Evolutionary conservation across 2,329 filamentous ascomycete species (phyloP), one percentile per base, ranked within the genome.

Genomic region (Lanzia echinophila): DNA sequence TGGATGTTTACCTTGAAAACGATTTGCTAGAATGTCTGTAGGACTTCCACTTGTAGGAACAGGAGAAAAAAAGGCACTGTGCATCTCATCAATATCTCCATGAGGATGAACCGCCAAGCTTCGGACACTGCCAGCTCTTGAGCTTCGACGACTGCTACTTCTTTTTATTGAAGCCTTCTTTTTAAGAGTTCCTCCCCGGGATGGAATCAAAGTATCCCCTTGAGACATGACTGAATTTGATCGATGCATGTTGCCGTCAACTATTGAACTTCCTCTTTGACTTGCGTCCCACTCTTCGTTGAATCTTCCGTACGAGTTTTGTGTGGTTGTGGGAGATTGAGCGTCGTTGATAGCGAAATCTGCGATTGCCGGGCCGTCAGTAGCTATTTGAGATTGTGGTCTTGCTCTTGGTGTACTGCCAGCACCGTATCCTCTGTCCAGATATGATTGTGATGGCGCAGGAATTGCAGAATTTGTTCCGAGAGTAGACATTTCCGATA

Each of bases 61-160:
- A 1, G 94, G 94, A 47, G 90, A 90, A 69, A 84, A 86, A 68
- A 96, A 96, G 42, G 87, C 89, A 71, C 88, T 96, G 68, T 91
- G 87, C 61, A 79, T 76, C 67, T 89, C 84, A 56, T 86, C 81
- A 57, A 81, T 78, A 56, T 89, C 85, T 31, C 76, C 77, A 5
- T 76, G 80, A 56, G 87, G 83, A 54, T 88, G 87, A 54, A 90
- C 73, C 24, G 80, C 83, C 54, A 95, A 76, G 64, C 90, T 95
- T 63, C 84, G 83, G 49, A 96, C 89, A 68, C 90, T 95, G 53
- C 90, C 91, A 28, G 91, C 89, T 66, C 84, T 86, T 72, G 88
- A 81, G 69, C 89, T 95, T 62, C 84, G 82, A 51, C 87, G 84
- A 70, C 91, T 96, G 60, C 83, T 78, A 67, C 84, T 90, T 62